Percentiles rank a stretch among this genome's conserved stretches.
phyloP scores from a whole-genome alignment of 352 stramenopile species.

The Phytophthora boehmeriae region DNA sequence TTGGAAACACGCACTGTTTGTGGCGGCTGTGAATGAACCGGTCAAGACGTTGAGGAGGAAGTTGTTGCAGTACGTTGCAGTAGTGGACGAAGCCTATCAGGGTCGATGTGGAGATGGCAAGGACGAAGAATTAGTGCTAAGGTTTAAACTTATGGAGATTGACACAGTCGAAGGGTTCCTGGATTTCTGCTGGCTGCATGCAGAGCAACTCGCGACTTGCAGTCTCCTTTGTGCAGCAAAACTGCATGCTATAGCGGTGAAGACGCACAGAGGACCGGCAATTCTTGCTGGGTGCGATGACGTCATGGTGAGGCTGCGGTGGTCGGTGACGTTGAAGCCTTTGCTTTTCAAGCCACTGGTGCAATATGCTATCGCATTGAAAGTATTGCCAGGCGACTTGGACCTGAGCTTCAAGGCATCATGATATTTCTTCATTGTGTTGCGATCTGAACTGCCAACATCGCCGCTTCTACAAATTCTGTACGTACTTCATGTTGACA shows the following conservation, averaged over 20 bases:
- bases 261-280: conserved; percentile 12
- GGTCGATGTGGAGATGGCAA: conserved; percentile 4
- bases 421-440: too few species aligned
- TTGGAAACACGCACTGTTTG: conserved; percentile 43
- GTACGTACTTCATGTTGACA: too few species aligned
- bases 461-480: too few species aligned
- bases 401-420: too few species aligned
- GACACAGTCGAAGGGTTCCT: conserved; percentile 37
- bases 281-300: conserved; percentile 26
- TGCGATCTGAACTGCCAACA: too few species aligned
- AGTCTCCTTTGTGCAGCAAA: conserved; percentile 53
- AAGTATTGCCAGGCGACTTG: conserved; percentile 24
- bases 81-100: conserved; percentile 10
- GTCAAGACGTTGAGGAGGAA: conserved; percentile 24
- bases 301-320: conserved; percentile 43
- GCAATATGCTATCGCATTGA: conserved; percentile 30
- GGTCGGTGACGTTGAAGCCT: conserved; percentile 45
- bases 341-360: conserved; percentile 51
- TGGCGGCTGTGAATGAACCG: conserved; percentile 41
- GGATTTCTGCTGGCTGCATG: conserved; percentile 49
- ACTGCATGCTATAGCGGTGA: conserved; percentile 31
- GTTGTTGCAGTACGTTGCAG: conserved; percentile 36
- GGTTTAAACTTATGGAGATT: background rate
- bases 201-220: conserved; percentile 35
- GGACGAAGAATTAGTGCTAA: background rate